Evolutionary conservation across 192 early-diverging fungal species (phyloP), one percentile per base, ranked within the genome.

Genomic region (Coemansia sp.): DNA sequence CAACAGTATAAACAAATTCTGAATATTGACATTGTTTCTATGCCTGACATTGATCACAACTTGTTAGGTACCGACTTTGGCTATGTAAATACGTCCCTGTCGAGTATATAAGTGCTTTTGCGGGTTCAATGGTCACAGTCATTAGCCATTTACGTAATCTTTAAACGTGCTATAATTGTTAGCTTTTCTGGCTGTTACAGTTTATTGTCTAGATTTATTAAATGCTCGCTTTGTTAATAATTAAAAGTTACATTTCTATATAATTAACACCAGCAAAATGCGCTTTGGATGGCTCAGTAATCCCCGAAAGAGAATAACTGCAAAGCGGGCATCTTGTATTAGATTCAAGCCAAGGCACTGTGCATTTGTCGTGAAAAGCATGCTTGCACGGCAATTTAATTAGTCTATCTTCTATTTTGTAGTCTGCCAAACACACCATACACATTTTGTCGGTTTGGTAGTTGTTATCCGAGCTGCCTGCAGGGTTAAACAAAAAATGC

Each of bases 381-480:
- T 53, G 51, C 11, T 23, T 53, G 24, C 51, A 53, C 3, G 51
- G 22, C 2, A 53, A 11, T 6, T 21, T 53, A 22, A 53, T 23
- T 12, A 53, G 51, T 23, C 23, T 53, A 8, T 53, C 51, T 14
- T 53, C 23, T 12, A 10, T 53, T 53, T 12, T 25, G 51, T 53
- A 53, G 51, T 53, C 51, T 12, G 22, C 7, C 8, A 53, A 11
- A 11, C 51, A 53, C 3, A 53, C 51, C 51, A 53, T 27, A 22
- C 51, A 53, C 51, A 53, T 53, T 53, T 17, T 53, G 51, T 53
- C 51, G 4, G 51, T 53, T 53, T 53, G 22, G 11, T 22, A 53
- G 21, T 25, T 22, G 51, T 22, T 22, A 23, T 12, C 23, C 8
- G 51, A 53, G 15, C 2, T 25, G 2, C 4, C 21, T 1, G 2